Evolutionary conservation across 352 stramenopile species (phyloP), one percentile per base, ranked within the genome.

Genomic region (Globisporangium canariense): DNA sequence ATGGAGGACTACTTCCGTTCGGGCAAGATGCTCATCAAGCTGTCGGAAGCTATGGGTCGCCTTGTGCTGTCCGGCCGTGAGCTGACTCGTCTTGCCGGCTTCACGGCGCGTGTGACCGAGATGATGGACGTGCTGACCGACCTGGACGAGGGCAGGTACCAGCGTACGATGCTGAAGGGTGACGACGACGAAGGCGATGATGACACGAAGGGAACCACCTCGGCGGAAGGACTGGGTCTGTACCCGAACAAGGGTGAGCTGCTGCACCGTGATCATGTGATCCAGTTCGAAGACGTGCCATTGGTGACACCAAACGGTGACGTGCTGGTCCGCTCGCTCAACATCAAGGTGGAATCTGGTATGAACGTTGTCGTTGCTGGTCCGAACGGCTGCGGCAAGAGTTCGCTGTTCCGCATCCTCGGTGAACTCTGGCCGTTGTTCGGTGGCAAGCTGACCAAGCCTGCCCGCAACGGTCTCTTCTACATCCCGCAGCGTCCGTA

Each of bases 401-500:
- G 78, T 55, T 94, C 83, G 58, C 69, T 97, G 2, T 97, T 97
- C 72, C 83, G 90, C 16, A 85, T 93, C 61, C 73, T 97, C 16
- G 90, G 88, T 18, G 89, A 92, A 45, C 76, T 97, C 25, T 97
- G 90, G 90, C 87, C 88, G 2, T 67, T 96, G 50, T 91, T 89
- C 64, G 83, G 83, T 11, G 85, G 85, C 40, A 79, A 68, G 56
- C 62, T 96, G 40, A 89, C 83, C 40, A 95, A 95, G 66, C 88
- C 88, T 5, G 72, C 81, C 51, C 82, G 80, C 58, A 91, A 89
- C 58, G 80, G 84, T 14, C 68, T 96, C n/a, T 97, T 97, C 71
- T 97, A 97, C 78, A 92, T 97, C 41, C 88, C 88, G 0, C 90
- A 97, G 69, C 83, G 87, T 9, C 89, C 90, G 38, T 97, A 97